Conservation (phyloP, 257 asterid genomes). For the Fraxinus excelsior region DNA sequence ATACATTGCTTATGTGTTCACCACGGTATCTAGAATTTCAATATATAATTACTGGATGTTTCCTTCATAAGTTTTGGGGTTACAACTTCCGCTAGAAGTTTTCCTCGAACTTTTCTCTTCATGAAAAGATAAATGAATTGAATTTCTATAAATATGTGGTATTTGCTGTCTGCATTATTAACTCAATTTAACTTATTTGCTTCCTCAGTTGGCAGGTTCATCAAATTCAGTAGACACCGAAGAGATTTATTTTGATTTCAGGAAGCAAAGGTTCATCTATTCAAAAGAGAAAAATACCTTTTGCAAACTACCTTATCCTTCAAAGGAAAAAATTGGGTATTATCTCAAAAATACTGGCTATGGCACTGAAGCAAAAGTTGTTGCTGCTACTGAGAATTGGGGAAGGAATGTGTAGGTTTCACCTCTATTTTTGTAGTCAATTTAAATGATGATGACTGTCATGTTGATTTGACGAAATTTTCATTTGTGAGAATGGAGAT, state of each 20-base stretch:
- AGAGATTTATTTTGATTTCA: slow-evolving; percentile 91
- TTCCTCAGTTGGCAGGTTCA: slow-evolving; percentile 69
- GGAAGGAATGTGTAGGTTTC: slow-evolving; percentile 92
- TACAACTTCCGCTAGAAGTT: not conserved
- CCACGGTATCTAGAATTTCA: slow-evolving; percentile 14
- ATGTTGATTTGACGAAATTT: slow-evolving; percentile 15
- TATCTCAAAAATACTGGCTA: slow-evolving; percentile 85
- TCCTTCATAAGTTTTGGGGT: slow-evolving; percentile 11
- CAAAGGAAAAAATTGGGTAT: slow-evolving; percentile 88
- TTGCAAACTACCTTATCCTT: slow-evolving; percentile 85
- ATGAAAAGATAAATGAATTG: not conserved
- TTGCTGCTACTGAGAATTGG: slow-evolving; percentile 86
- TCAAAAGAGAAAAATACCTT: slow-evolving; percentile 71
- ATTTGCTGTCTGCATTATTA: slow-evolving; percentile 8
- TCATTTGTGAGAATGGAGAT: slow-evolving; percentile 22
- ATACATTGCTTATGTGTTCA: slow-evolving; percentile 1
- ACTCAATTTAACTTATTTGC: not conserved
- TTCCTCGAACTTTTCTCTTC: slow-evolving; percentile 16
- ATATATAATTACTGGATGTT: slow-evolving; percentile 4
- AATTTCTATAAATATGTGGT: not conserved
- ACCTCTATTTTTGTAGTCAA: slow-evolving; percentile 10
- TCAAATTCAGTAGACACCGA: slow-evolving; percentile 51
- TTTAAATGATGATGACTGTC: not conserved
- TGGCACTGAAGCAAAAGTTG: slow-evolving; percentile 89
- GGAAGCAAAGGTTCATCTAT: slow-evolving; percentile 90